Evolutionary conservation across 768 basidiomycete species (phyloP).

Genomic region (Lentinus brumalis): DNA sequence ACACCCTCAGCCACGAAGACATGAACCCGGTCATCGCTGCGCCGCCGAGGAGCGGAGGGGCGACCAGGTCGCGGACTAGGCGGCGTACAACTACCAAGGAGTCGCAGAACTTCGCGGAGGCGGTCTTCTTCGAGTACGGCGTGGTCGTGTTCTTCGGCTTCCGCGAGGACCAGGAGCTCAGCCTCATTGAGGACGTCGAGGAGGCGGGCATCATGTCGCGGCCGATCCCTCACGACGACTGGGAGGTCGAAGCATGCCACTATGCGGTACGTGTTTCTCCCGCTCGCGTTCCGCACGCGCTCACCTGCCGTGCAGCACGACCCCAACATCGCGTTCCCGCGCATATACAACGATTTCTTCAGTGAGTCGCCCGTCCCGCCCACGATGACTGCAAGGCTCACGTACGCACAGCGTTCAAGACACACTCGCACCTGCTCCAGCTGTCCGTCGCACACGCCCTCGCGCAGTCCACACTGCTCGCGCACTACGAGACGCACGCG

Average conservation of each 20-base stretch:
- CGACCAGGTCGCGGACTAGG: constrained; percentile 15
- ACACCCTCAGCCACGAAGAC: not conserved
- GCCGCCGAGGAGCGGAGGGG: constrained; percentile 1
- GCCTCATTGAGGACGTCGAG: constrained; percentile 82
- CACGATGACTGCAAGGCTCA: constrained; percentile 4
- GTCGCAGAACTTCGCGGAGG: constrained; percentile 67
- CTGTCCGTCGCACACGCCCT: constrained; percentile 94
- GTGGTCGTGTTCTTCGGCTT: constrained; percentile 93
- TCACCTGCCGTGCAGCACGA: constrained; percentile 62
- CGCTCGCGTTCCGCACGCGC: not conserved
- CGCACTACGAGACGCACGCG: constrained; percentile 81
- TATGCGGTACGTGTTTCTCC: constrained; percentile 62
- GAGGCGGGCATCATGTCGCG: constrained; percentile 66
- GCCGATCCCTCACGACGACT: constrained; percentile 54
- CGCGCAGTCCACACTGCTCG: constrained; percentile 91
- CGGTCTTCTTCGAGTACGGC: constrained; percentile 83
- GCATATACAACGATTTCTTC: constrained; percentile 96
- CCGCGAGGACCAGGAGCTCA: constrained; percentile 73
- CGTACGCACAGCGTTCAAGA: constrained; percentile 72
- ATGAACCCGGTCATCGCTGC: not conserved
- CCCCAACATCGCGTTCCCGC: constrained; percentile 77
- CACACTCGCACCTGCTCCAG: constrained; percentile 86
- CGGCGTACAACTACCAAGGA: constrained; percentile 13
- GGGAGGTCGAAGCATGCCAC: constrained; percentile 95
- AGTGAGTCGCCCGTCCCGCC: constrained; percentile 51